These are phyloP conservation scores for Gaeumannomyces sp. DNA, from an alignment of 2,329 filamentous ascomycete species.

Conservation along the genomic window DNA sequence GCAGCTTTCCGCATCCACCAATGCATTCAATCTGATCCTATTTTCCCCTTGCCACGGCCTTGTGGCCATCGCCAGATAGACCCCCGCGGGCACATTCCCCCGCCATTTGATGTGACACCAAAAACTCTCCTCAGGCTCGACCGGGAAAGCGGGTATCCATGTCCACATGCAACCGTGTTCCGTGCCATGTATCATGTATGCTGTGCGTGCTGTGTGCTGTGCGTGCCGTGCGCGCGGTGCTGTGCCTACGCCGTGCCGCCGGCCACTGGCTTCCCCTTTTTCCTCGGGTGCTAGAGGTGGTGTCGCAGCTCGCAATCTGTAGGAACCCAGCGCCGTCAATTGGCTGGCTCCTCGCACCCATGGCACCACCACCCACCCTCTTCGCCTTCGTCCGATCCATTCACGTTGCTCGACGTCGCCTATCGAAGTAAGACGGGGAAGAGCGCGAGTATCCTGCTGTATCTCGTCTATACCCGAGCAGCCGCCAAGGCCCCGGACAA, in stretches of 20 bases:
- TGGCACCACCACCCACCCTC: not conserved
- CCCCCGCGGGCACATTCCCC: no score
- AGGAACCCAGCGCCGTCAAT: not conserved
- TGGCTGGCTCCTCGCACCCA: not conserved
- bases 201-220: conserved; percentile 3
- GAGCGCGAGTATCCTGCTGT: not conserved
- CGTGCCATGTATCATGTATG: conserved; percentile 1
- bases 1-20: not conserved
- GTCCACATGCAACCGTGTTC: conserved; percentile 1
- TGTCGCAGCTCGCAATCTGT: not conserved
- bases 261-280: not conserved
- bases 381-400: not conserved
- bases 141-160: not conserved
- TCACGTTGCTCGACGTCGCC: not conserved
- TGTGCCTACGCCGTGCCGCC: not conserved
- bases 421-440: no score
- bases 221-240: conserved; percentile 3
- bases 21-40: not conserved
- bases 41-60: not conserved
- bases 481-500: not conserved
- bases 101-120: not conserved
- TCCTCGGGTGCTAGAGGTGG: not conserved
- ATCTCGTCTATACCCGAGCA: not conserved
- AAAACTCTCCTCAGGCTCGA: not conserved
- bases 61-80: not conserved